Evolutionary conservation across 768 basidiomycete genomes (phyloP).

Genomic region (Hirschioporus abietinus): DNA sequence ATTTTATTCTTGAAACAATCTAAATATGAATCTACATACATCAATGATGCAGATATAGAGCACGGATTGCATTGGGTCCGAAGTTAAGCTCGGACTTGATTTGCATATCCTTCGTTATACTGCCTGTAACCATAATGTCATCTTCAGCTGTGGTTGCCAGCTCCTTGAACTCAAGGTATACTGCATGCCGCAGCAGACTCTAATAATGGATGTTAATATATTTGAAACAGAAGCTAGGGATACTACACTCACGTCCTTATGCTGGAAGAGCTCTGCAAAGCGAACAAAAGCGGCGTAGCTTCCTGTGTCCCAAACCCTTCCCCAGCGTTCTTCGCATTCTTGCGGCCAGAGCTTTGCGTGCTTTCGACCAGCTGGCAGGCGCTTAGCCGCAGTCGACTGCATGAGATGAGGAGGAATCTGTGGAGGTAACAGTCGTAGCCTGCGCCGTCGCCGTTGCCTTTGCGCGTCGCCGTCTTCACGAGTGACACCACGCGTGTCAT

Average conservation of each 20-base stretch:
- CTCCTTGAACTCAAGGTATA: slow-evolving; percentile 98
- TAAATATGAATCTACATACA: slow-evolving; percentile 46
- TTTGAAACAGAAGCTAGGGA: neutral
- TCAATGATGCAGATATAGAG: slow-evolving; percentile 93
- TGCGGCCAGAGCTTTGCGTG: no score
- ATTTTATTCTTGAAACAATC: neutral
- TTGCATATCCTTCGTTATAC: slow-evolving; percentile 99
- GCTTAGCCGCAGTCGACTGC: no score
- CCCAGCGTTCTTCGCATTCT: slow-evolving; percentile 52
- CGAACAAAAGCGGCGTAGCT: slow-evolving; percentile 98
- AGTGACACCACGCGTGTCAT: no score
- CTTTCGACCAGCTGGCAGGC: no score
- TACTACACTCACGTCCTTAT: slow-evolving; percentile 86
- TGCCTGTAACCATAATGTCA: slow-evolving; percentile 98
- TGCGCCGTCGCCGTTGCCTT: no score
- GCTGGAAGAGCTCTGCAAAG: slow-evolving; percentile 96
- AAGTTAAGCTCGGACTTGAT: no score
- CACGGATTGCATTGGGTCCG: slow-evolving; percentile 97
- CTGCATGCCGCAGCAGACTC: slow-evolving; percentile 95
- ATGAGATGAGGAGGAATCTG: no score
- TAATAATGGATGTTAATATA: slow-evolving; percentile 26
- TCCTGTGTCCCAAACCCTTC: slow-evolving; percentile 94
- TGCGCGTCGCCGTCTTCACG: no score
- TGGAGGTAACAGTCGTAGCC: no score
- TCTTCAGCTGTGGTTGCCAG: slow-evolving; percentile 91